Evolutionary conservation across 257 asterid genomes (phyloP).

Genomic region (Apocynum venetum): DNA sequence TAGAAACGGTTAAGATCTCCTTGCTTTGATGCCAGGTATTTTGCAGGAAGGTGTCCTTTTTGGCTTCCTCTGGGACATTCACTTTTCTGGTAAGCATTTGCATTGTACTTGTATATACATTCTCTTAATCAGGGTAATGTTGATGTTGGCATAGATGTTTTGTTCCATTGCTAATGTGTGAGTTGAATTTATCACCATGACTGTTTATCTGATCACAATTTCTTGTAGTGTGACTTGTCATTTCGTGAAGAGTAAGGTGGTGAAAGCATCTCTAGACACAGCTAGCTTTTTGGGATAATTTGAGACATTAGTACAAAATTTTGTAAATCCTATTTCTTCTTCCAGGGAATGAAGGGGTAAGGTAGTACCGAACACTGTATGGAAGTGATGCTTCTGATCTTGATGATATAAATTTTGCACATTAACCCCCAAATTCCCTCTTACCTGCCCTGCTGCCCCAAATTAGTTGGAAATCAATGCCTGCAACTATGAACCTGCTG

Average conservation of each 20-base stretch:
- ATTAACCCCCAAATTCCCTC: too few species aligned
- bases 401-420: neutral
- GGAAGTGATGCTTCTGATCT: neutral
- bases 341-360: neutral
- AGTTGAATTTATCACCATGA: neutral
- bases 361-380: neutral
- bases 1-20: constrained; percentile 8
- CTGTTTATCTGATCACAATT: neutral
- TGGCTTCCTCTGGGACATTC: constrained; percentile 69
- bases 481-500: neutral
- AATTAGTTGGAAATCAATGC: neutral
- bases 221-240: neutral
- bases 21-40: constrained; percentile 54
- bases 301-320: neutral
- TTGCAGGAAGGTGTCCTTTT: constrained; percentile 79
- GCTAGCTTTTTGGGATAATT: neutral
- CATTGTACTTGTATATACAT: neutral
- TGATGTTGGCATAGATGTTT: neutral
- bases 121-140: neutral
- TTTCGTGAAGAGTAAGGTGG: neutral
- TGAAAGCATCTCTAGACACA: neutral
- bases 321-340: neutral
- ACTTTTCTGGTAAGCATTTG: constrained; percentile 61
- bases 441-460: neutral
- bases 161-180: neutral